These are phyloP conservation scores for Microdochium bolleyi DNA, from an alignment of 2,329 filamentous ascomycete species.

Conservation along the genomic window DNA sequence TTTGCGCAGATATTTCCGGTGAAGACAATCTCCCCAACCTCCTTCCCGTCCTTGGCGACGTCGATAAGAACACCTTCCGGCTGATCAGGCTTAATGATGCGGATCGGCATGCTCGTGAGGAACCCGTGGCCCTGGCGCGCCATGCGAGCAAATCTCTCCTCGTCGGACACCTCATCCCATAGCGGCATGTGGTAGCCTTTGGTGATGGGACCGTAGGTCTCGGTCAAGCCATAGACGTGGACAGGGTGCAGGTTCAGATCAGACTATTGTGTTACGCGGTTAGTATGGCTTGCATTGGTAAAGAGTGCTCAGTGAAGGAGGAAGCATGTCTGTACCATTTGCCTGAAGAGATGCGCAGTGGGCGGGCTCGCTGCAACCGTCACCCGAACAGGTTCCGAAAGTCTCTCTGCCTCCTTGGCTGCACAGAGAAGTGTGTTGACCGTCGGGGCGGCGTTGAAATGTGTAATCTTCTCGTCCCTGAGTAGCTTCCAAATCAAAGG, in stretches of 20 bases:
- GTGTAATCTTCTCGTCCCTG: slow-evolving; percentile 80
- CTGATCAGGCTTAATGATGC: slow-evolving; percentile 74
- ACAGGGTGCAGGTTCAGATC: slow-evolving; percentile 78
- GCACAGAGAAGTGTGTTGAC: slow-evolving; percentile 92
- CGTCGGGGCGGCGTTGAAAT: slow-evolving; percentile 93
- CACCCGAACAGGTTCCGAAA: slow-evolving; percentile 68
- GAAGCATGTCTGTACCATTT: slow-evolving; percentile 64
- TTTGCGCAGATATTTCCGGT: slow-evolving; percentile 85
- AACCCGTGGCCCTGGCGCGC: slow-evolving; percentile 91
- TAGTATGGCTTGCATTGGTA: background rate
- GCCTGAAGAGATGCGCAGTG: slow-evolving; percentile 81
- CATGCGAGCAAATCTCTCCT: slow-evolving; percentile 84
- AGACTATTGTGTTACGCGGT: slow-evolving; percentile 10
- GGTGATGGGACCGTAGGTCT: slow-evolving; percentile 94
- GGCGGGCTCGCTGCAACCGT: slow-evolving; percentile 92
- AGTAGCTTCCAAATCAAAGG: slow-evolving; percentile 83
- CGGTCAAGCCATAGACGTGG: slow-evolving; percentile 81
- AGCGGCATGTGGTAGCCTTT: slow-evolving; percentile 82
- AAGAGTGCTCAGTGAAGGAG: background rate
- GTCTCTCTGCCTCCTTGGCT: slow-evolving; percentile 61
- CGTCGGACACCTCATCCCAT: slow-evolving; percentile 67
- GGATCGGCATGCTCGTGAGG: slow-evolving; percentile 70
- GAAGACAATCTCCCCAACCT: slow-evolving; percentile 82
- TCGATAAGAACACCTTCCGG: slow-evolving; percentile 58
- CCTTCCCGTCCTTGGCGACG: slow-evolving; percentile 61